Evolutionary conservation across 129 eudicot species (phyloP), one percentile per base, ranked within the genome.

Genomic region (Gnaphalium uliginosum): DNA sequence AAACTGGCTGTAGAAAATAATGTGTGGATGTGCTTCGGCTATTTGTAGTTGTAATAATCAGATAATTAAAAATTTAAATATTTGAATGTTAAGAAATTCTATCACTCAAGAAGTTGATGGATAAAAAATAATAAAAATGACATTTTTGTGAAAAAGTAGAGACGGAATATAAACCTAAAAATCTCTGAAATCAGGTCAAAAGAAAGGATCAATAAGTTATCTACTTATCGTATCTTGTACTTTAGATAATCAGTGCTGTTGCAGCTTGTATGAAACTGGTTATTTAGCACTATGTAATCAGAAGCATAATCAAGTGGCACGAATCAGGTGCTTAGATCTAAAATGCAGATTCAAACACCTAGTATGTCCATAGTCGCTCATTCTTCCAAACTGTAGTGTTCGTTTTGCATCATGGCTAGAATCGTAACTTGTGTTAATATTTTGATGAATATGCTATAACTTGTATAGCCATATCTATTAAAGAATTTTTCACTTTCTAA

Each of bases 401-500:
- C 22, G 4, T 23, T 37, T 73, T 59, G 54, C 35, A 23, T 54
- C 57, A 29, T 54, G 19, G 58, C 15, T 27, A 72, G 32, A 72
- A 57, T 39, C 14, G 48, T 39, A 39, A 39, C 48, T 61, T 66
- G 66, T 60, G n/a, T n/a, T n/a, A n/a, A n/a, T 60, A 25, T 60
- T 60, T 60, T 60, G n/a, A n/a, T n/a, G n/a, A n/a, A n/a, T n/a
- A n/a, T n/a, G n/a, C n/a, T 27, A 60, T 60, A 22, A 25, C 17
- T 3, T 25, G 33, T 24, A 30, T 32, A 59, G 59, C 19, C 39
- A 58, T 39, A n/a, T 21, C 33, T 58, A 58, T 22, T 79, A 26
- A 53, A 58, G 72, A 29, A 46, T 54, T 73, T 61, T 23, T 29
- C 72, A 2, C 26, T 64, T 71, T 43, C 51, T 74, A 15, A 51